These are phyloP conservation scores for Thelonectria discophora DNA, from an alignment of 2,329 filamentous ascomycete genomes.

Conservation along the genomic window DNA sequence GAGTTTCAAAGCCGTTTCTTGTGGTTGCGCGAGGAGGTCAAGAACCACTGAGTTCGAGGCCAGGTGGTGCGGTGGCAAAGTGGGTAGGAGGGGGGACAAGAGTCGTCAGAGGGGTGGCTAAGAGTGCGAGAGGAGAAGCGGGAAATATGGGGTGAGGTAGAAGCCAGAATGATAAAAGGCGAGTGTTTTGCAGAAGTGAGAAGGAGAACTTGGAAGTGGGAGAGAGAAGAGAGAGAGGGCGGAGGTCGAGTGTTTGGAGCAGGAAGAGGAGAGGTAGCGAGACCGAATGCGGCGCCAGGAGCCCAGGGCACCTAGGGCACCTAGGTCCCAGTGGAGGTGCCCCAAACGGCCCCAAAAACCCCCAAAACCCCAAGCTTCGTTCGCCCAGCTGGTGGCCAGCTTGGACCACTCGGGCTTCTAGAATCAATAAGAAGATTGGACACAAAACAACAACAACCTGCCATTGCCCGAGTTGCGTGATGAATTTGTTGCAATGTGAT, in stretches of 20 bases:
- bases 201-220: conserved; percentile 1
- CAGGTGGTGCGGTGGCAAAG: conserved; percentile 26
- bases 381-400: conserved; percentile 31
- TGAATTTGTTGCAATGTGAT: background rate
- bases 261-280: conserved; percentile 8
- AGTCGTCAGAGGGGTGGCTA: conserved; percentile 18
- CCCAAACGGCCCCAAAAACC: background rate
- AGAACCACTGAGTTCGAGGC: conserved; percentile 26
- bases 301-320: background rate
- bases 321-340: too few species aligned
- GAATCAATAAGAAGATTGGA: conserved; percentile 42
- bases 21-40: conserved; percentile 35
- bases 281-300: background rate
- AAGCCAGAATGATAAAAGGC: background rate
- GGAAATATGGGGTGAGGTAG: conserved; percentile 16
- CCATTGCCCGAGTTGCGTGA: conserved; percentile 4
- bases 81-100: conserved; percentile 21
- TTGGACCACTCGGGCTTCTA: conserved; percentile 38
- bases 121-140: background rate
- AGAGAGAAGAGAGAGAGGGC: conserved; percentile 14
- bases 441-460: conserved; percentile 1
- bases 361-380: conserved; percentile 19
- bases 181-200: conserved; percentile 8
- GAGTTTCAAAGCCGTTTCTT: conserved; percentile 24
- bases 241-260: conserved; percentile 13